These are phyloP conservation scores for Candida boidinii DNA, from an alignment of 805 yeast species.

Conservation along the genomic window DNA sequence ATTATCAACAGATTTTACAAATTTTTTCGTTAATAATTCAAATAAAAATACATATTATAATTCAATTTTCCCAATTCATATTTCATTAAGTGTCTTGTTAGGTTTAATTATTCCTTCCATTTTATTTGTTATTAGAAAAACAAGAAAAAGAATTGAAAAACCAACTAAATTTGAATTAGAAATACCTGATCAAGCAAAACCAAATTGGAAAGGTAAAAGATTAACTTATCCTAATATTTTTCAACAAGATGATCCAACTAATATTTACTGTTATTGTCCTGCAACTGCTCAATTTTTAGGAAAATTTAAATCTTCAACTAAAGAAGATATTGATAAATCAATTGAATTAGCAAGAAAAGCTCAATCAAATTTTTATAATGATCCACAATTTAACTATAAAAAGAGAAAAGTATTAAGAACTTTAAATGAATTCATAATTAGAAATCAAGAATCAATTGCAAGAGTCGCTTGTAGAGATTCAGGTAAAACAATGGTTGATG, in stretches of 20 bases:
- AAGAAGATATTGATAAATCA: constrained; percentile 60
- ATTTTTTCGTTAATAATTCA: too few relatives aligned
- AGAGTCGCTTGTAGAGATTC: constrained; percentile 93
- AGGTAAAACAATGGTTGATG: constrained; percentile 94
- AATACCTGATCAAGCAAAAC: constrained; percentile 69
- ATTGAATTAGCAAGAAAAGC: constrained; percentile 47
- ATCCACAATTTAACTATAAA: constrained; percentile 44
- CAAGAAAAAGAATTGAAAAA: constrained; percentile 18
- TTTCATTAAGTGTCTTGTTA: constrained; percentile 20
- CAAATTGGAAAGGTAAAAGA: constrained; percentile 89
- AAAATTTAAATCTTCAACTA: constrained; percentile 52
- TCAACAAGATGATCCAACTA: constrained; percentile 53
- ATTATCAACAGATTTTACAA: too few relatives aligned
- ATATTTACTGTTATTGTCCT: constrained; percentile 85
- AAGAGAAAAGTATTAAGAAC: constrained; percentile 68
- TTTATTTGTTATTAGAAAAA: constrained; percentile 14
- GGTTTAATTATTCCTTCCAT: constrained; percentile 14
- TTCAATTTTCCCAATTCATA: constrained; percentile 19
- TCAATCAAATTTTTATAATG: constrained; percentile 39
- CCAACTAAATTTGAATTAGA: constrained; percentile 43
- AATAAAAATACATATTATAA: constrained; percentile 4
- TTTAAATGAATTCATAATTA: constrained; percentile 59
- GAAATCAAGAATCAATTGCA: constrained; percentile 80
- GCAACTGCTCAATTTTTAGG: constrained; percentile 92
- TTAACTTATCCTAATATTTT: constrained; percentile 53